A percentile compares a stretch with the other conserved stretches of the same genome.
Conservation (phyloP, 805 yeast genomes). For the Candida odintsovae region DNA sequence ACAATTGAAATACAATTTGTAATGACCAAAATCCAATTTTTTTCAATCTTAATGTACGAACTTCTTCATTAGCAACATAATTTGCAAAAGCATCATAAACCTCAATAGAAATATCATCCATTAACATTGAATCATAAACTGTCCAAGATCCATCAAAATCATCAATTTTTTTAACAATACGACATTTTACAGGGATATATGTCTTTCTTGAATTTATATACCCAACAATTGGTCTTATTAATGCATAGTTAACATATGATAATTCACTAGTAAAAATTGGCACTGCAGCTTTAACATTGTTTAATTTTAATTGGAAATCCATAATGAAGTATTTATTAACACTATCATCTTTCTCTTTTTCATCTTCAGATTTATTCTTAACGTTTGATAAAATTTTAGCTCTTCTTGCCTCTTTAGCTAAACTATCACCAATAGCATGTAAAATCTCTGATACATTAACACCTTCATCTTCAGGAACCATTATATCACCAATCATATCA, state of each 20-base stretch:
- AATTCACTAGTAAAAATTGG: conserved; percentile 86
- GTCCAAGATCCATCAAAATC: conserved; percentile 99
- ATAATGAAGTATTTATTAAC: conserved; percentile 55
- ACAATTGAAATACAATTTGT: conserved; percentile 74
- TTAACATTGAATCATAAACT: conserved; percentile 78
- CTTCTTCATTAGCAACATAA: conserved; percentile 84
- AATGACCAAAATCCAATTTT: conserved; percentile 92
- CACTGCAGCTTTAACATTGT: conserved; percentile 82
- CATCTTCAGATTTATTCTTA: background rate
- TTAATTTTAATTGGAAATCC: conserved; percentile 73
- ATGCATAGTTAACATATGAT: conserved; percentile 86
- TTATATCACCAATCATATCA: conserved; percentile 88
- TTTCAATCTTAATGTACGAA: conserved; percentile 61
- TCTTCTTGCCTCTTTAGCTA: conserved; percentile 44
- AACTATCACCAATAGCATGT: conserved; percentile 38
- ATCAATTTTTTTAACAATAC: conserved; percentile 66
- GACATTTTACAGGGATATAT: conserved; percentile 79
- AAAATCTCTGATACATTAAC: conserved; percentile 44
- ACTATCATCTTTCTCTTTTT: conserved; percentile 13
- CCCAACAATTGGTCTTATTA: conserved; percentile 91
- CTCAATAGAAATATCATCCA: conserved; percentile 87
- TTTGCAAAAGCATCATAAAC: conserved; percentile 87
- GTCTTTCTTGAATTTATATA: conserved; percentile 89
- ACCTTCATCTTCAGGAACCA: conserved; percentile 65
- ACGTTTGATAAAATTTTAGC: conserved; percentile 18